Base-by-base conservation (phyloP, 2,329 filamentous ascomycete genomes). In the Aspergillus sp. region DNA sequence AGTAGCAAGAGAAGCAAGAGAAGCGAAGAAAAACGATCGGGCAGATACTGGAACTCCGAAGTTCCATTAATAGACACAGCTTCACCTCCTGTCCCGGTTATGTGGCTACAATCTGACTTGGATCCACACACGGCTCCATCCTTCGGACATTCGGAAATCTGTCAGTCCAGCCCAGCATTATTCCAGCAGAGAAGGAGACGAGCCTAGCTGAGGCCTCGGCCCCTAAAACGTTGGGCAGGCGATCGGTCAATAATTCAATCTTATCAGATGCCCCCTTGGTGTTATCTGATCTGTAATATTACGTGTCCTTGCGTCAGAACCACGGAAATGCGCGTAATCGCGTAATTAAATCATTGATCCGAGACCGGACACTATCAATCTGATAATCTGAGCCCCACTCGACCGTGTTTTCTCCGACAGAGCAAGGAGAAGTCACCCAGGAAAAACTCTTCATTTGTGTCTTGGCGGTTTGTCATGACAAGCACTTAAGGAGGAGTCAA, bases 251-350 rank as follows among this genome's bases (percentile, higher is more conserved):
- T 28, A 19, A 19, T 19, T 19, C 25, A 41, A 41, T 41, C 34
- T 41, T 41, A 41, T 41, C 34, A 41, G 34, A 50, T 50, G 15
- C 28, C 34, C 25, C 11, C 13, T 9, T 0, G 9, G 22, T 30
- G 22, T 51, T 57, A 57, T 57, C 55, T 57, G 48, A 57, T 57
- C 48, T 30, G 55, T 57, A 57, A 22, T 43, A 4, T 45, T 49
- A 48, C 46, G n/a, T 4, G 9, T 47, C n/a, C 4, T 19, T 22
- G 23, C 15, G 4, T 50, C 28, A 15, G 48, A 5, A 17, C 17
- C 13, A 22, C 25, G 31, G 19, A 47, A 8, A 25, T 23, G 41
- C 34, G 46, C 23, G 4, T 47, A 47, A 47, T 28, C 38, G 30
- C 46, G 52, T 38, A 34, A 15, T 19, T 49, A 25, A 25, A 30